Evolutionary conservation across 805 yeast genomes (phyloP), one percentile per base, ranked within the genome.

Genomic region (Hanseniaspora thailandica): DNA sequence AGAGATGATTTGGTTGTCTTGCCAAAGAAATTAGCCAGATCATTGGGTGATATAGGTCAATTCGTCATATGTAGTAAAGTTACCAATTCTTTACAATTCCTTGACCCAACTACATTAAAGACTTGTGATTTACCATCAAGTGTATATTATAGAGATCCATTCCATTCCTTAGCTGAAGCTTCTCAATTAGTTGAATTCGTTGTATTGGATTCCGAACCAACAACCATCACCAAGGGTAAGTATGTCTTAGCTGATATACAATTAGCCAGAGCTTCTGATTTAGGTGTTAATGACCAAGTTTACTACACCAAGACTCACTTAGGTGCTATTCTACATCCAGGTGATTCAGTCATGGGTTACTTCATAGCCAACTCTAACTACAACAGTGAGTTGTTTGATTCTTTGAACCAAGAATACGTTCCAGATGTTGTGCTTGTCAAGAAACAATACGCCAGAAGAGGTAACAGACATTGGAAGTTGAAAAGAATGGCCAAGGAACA

Each of bases 401-500:
- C 75, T 51, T 59, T 69, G 55, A 79, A 81, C 58, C 68, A 75
- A 8, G 76, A 75, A 55, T 81, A 81, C 58, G 69, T 81, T 22
- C 93, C 95, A 19, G 97, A 89, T 61, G 95, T 89, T 47, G 76
- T 87, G 1, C 68, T 89, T 57, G 94, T 90, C 55, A 87, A 88
- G 86, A 89, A 88, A 66, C 78, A 78, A 69, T 90, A 88, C 72
- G 76, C 81, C 45, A 82, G 95, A 74, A 84, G 82, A 72, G 83
- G 80, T 72, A 71, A 77, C 59, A 83, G 82, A 77, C 78, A 81
- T 75, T 86, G 95, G 95, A 86, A 84, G 70, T 80, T 90, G 69
- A 85, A 86, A 81, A 84, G 97, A 76, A 89, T 90, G 96, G 97
- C 97, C 36, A 85, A 76, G 64, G 97, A 93, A 71, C 95, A 89